These are phyloP conservation scores for Boeremia exigua DNA, from an alignment of 2,329 filamentous ascomycete genomes.

Conservation along the genomic window DNA sequence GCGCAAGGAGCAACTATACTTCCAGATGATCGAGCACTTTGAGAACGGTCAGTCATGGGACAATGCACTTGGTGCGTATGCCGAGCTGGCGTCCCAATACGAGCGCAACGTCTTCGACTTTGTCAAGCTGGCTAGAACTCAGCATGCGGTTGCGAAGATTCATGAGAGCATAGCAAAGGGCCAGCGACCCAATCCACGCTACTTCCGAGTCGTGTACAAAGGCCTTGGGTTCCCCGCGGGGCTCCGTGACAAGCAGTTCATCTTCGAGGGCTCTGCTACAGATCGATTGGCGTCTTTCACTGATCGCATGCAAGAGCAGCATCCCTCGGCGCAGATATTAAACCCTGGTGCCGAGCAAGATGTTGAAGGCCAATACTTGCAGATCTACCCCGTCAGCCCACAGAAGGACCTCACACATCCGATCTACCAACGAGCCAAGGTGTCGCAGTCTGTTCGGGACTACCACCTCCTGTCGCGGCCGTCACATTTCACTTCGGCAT, in stretches of 20 bases:
- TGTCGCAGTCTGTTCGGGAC: slow-evolving; percentile 83
- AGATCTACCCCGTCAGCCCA: slow-evolving; percentile 79
- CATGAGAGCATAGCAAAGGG: slow-evolving; percentile 88
- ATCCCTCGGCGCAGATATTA: slow-evolving; percentile 83
- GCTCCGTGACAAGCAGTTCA: slow-evolving; percentile 87
- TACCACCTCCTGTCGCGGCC: slow-evolving; percentile 81
- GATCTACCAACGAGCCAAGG: slow-evolving; percentile 86
- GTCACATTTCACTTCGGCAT: slow-evolving; percentile 78
- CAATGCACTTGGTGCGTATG: slow-evolving; percentile 84
- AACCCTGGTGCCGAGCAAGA: slow-evolving; percentile 74
- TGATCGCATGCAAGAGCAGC: slow-evolving; percentile 89
- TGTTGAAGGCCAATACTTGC: slow-evolving; percentile 87
- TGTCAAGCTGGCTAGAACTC: slow-evolving; percentile 84
- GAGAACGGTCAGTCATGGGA: slow-evolving; percentile 96
- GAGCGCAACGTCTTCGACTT: slow-evolving; percentile 91
- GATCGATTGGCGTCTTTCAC: slow-evolving; percentile 84
- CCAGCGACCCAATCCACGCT: slow-evolving; percentile 78
- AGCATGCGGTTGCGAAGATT: slow-evolving; percentile 89
- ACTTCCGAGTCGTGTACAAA: slow-evolving; percentile 89
- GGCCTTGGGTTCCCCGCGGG: slow-evolving; percentile 85
- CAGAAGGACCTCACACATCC: slow-evolving; percentile 83
- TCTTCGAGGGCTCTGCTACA: slow-evolving; percentile 80
- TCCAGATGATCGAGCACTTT: slow-evolving; percentile 92
- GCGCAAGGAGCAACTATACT: slow-evolving; percentile 89
- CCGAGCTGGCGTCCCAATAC: slow-evolving; percentile 90